phyloP scores from a whole-genome alignment of 2,329 filamentous ascomycete genomes.

The Byssochlamys sp. region DNA sequence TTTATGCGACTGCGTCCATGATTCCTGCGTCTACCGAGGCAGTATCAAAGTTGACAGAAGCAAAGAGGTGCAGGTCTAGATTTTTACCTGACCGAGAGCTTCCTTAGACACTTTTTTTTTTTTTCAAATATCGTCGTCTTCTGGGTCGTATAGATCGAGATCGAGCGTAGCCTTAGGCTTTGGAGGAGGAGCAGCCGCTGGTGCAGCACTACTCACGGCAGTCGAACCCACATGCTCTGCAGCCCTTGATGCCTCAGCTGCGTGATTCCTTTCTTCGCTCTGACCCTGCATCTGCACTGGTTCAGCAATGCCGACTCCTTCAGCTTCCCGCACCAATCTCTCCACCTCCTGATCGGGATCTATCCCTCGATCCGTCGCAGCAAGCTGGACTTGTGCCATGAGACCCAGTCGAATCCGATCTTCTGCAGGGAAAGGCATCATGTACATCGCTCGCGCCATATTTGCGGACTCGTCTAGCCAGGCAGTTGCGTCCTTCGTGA shows the following conservation, averaged over 20 bases:
- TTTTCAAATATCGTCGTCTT: slow-evolving; percentile 34
- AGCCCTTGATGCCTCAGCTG: slow-evolving; percentile 24
- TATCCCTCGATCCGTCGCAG: slow-evolving; percentile 46
- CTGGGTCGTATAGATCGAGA: slow-evolving; percentile 37
- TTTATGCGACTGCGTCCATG: too few relatives aligned
- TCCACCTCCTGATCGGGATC: slow-evolving; percentile 45
- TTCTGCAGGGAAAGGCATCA: slow-evolving; percentile 37
- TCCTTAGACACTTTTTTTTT: slow-evolving; percentile 1
- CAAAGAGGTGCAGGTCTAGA: neutral
- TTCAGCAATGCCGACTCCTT: slow-evolving; percentile 43
- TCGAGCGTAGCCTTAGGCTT: slow-evolving; percentile 33
- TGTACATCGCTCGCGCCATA: slow-evolving; percentile 30
- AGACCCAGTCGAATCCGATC: slow-evolving; percentile 36
- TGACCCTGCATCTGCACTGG: slow-evolving; percentile 23
- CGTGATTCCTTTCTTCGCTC: slow-evolving; percentile 25
- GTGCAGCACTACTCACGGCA: slow-evolving; percentile 7
- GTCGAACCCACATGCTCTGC: slow-evolving; percentile 22
- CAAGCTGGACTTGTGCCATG: slow-evolving; percentile 37
- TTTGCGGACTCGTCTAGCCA: slow-evolving; percentile 36
- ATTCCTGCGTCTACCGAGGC: too few relatives aligned
- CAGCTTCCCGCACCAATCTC: slow-evolving; percentile 42
- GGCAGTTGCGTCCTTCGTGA: slow-evolving; percentile 31
- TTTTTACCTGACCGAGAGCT: neutral
- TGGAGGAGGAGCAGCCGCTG: slow-evolving; percentile 11
- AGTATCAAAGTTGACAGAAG: too few relatives aligned